These are phyloP conservation scores for Tricholoma furcatifolium DNA, from an alignment of 768 basidiomycete species.

Conservation along the genomic window DNA sequence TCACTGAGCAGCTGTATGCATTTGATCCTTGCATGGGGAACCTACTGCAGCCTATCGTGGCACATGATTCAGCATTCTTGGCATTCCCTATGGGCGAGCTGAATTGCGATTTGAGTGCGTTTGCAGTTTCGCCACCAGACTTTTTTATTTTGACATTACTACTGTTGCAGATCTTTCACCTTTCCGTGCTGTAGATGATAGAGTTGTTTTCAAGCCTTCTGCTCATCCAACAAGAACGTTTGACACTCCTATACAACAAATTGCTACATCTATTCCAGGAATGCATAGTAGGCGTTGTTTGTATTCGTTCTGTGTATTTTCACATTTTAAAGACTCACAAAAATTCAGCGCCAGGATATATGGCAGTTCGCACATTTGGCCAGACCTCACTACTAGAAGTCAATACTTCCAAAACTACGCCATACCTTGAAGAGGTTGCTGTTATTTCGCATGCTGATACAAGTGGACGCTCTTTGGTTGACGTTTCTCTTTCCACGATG, in stretches of 20 bases:
- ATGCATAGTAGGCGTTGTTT: constrained; percentile 9
- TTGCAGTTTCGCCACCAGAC: background rate
- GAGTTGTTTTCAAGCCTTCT: constrained; percentile 37
- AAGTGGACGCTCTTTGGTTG: constrained; percentile 41
- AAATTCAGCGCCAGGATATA: constrained; percentile 23
- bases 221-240: constrained; percentile 45
- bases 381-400: constrained; percentile 40
- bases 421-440: constrained; percentile 30
- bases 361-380: constrained; percentile 49
- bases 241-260: constrained; percentile 68
- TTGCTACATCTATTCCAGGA: constrained; percentile 33
- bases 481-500: constrained; percentile 40
- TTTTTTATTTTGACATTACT: background rate
- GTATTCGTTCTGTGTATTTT: background rate
- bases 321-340: background rate
- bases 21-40: constrained; percentile 65
- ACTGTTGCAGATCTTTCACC: constrained; percentile 16
- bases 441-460: constrained; percentile 39
- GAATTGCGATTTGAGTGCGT: constrained; percentile 59
- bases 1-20: constrained; percentile 28
- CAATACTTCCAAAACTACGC: constrained; percentile 10
- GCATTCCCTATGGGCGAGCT: constrained; percentile 68
- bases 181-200: constrained; percentile 28
- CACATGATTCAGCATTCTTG: constrained; percentile 30
- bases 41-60: constrained; percentile 42